Conservation (phyloP, 208 protist genomes). For the Leishmania lainsoni region DNA sequence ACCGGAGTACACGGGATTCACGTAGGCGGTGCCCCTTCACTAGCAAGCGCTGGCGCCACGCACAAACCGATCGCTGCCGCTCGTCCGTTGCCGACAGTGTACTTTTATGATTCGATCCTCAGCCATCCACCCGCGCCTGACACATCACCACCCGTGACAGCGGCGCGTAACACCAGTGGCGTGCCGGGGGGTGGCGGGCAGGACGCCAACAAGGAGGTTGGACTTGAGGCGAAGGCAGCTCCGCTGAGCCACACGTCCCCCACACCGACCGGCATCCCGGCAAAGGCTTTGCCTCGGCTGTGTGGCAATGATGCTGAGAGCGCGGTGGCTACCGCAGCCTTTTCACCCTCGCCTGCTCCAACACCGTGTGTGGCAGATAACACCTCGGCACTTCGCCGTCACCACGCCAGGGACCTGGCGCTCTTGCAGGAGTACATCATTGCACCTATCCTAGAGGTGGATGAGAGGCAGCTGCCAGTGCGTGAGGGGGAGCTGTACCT, state of each 20-base stretch:
- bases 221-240: background rate
- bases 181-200: background rate
- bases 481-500: slow-evolving; percentile 73
- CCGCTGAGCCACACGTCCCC: slow-evolving; percentile 12
- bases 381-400: slow-evolving; percentile 36
- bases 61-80: background rate
- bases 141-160: background rate
- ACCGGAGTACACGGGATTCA: slow-evolving; percentile 2
- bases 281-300: background rate
- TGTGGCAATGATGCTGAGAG: background rate
- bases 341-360: slow-evolving; percentile 15
- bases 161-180: background rate
- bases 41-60: background rate
- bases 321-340: background rate
- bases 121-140: slow-evolving; percentile 1
- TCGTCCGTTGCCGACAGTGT: slow-evolving; percentile 40
- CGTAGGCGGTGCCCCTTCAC: background rate
- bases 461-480: slow-evolving; percentile 54
- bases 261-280: background rate
- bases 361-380: slow-evolving; percentile 27
- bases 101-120: slow-evolving; percentile 55
- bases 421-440: slow-evolving; percentile 77
- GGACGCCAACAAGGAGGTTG: background rate
- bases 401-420: slow-evolving; percentile 36
- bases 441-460: slow-evolving; percentile 56